Conservation (phyloP, 2,329 filamentous ascomycete genomes). For the Raffaelea deltoideospora region DNA sequence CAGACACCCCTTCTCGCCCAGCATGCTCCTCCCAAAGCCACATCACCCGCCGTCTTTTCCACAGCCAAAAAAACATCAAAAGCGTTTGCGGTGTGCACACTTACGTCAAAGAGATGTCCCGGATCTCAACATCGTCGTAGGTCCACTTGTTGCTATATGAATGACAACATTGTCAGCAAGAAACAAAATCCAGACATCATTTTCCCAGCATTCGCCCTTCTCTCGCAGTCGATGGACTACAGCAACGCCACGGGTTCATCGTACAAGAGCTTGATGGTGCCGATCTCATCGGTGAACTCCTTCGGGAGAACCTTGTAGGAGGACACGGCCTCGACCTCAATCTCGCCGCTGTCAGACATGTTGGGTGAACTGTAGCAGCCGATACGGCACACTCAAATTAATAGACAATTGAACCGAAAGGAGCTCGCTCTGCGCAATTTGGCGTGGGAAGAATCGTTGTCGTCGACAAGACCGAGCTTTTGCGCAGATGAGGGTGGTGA, state of each 20-base stretch:
- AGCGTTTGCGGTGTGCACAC: too few species aligned
- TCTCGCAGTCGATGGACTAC: background rate
- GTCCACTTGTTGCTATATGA: conserved; percentile 55
- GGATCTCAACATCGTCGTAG: conserved; percentile 99
- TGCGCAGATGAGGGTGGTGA: conserved; percentile 1
- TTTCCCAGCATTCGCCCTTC: background rate
- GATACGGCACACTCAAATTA: too few species aligned
- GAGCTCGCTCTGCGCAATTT: conserved; percentile 7
- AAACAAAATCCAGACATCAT: background rate
- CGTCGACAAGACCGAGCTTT: too few species aligned
- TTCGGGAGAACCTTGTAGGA: conserved; percentile 73
- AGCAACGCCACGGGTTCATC: background rate
- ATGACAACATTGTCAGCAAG: conserved; percentile 4
- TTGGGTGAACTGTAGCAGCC: conserved; percentile 32
- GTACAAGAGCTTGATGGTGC: conserved; percentile 76
- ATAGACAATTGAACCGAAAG: background rate
- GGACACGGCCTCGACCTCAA: conserved; percentile 71
- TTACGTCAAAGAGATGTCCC: conserved; percentile 99
- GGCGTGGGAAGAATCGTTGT: too few species aligned
- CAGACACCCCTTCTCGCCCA: too few species aligned
- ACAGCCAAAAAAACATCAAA: background rate
- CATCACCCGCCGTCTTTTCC: background rate
- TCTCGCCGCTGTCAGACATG: conserved; percentile 93
- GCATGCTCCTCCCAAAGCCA: too few species aligned
- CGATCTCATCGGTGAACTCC: conserved; percentile 79